These are phyloP conservation scores for Nakazawaea ishiwadae DNA, from an alignment of 805 yeast genomes.

Conservation along the genomic window DNA sequence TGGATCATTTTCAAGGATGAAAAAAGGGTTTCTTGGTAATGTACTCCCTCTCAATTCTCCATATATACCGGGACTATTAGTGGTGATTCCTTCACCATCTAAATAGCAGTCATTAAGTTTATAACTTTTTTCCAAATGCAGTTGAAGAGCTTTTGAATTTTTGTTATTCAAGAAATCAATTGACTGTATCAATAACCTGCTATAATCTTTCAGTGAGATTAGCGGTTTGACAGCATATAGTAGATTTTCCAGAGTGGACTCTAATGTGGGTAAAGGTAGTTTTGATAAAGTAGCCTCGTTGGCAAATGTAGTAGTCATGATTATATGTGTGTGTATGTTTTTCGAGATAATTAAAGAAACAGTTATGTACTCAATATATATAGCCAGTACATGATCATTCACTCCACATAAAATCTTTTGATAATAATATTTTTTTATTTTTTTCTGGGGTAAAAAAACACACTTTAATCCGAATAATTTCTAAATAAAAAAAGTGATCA, in stretches of 20 bases:
- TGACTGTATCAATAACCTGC: slow-evolving; percentile 37
- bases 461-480: not conserved
- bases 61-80: slow-evolving; percentile 54
- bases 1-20: slow-evolving; percentile 73
- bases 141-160: slow-evolving; percentile 43
- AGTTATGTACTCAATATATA: not conserved
- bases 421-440: too few relatives aligned
- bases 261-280: slow-evolving; percentile 59
- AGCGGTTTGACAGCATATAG: slow-evolving; percentile 57
- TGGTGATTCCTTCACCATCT: slow-evolving; percentile 39
- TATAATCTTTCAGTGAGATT: slow-evolving; percentile 46
- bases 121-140: slow-evolving; percentile 46
- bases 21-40: slow-evolving; percentile 73
- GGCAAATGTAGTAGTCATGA: slow-evolving; percentile 27
- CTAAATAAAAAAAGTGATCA: too few relatives aligned
- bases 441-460: too few relatives aligned
- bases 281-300: slow-evolving; percentile 44
- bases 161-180: slow-evolving; percentile 38
- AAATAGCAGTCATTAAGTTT: slow-evolving; percentile 44
- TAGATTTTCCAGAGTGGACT: slow-evolving; percentile 46
- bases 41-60: slow-evolving; percentile 63
- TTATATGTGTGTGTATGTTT: not conserved
- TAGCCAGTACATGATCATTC: not conserved
- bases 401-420: not conserved
- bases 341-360: not conserved